Conservation (phyloP, 2,329 filamentous ascomycete species). For the Incumbomyces delicatus region DNA sequence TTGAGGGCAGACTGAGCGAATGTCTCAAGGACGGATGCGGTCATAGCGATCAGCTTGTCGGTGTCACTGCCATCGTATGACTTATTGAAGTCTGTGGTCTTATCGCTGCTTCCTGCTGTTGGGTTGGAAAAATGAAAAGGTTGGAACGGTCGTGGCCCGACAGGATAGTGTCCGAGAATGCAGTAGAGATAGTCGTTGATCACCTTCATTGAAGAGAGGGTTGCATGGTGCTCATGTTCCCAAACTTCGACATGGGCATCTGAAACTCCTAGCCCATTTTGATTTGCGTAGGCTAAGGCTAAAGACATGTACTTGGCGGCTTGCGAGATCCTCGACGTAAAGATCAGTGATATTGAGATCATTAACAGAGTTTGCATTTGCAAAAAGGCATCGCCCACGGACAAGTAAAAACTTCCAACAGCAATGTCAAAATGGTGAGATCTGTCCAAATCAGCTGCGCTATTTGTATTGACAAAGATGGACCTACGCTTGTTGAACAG, state of each 20-base stretch:
- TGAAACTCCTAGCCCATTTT: too few relatives aligned
- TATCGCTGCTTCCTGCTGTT: too few relatives aligned
- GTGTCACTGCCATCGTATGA: conserved; percentile 12
- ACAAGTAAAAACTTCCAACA: too few relatives aligned
- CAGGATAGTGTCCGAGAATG: too few relatives aligned
- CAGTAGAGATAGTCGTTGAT: too few relatives aligned
- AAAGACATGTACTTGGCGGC: background rate
- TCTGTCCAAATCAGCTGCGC: background rate
- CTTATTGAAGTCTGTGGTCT: conserved; percentile 13
- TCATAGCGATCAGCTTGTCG: conserved; percentile 13
- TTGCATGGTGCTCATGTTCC: too few relatives aligned
- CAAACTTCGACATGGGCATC: too few relatives aligned
- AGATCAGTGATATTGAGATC: background rate
- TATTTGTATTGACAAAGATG: background rate
- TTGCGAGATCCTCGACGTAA: background rate
- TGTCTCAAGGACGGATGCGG: conserved; percentile 9
- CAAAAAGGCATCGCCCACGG: background rate
- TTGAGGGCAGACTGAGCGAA: conserved; percentile 12
- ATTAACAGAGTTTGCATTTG: background rate
- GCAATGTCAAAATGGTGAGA: background rate
- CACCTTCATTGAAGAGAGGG: too few relatives aligned
- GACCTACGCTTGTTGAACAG: conserved; percentile 12
- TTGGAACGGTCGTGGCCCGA: too few relatives aligned
- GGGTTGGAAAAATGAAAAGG: too few relatives aligned
- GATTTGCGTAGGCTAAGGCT: too few relatives aligned